A percentile compares a stretch with the other conserved stretches of the same genome.
These are phyloP conservation scores for Clonostachys byssicola DNA, from an alignment of 2,329 filamentous ascomycete species.

Conservation along the genomic window DNA sequence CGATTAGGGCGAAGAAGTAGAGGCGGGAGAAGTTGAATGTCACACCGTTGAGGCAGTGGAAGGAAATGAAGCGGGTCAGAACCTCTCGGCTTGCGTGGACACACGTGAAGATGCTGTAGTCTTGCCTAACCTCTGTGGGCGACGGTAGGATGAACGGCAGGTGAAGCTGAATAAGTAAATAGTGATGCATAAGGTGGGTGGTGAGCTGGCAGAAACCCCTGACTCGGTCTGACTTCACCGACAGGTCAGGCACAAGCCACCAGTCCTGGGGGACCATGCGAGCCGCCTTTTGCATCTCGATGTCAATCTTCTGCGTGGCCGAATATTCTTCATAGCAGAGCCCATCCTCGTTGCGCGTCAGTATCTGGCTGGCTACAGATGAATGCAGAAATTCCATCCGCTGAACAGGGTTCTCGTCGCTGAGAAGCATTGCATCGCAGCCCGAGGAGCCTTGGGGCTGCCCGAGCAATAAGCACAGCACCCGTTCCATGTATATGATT, in stretches of 20 bases:
- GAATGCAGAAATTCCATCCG: no score
- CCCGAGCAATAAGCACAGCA: no score
- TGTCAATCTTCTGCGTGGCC: no score
- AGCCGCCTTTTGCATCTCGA: no score
- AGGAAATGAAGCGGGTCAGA: conserved; percentile 35
- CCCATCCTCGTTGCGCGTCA: no score
- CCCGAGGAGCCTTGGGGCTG: no score
- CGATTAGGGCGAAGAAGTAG: conserved; percentile 42
- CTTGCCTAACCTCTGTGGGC: conserved; percentile 25
- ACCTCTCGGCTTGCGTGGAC: conserved; percentile 40
- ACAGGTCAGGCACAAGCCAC: conserved; percentile 31
- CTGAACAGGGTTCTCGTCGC: no score
- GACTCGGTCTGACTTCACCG: not conserved
- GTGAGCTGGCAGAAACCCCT: conserved; percentile 20
- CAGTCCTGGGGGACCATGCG: conserved; percentile 18
- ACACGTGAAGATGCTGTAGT: conserved; percentile 35
- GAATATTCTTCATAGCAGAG: no score
- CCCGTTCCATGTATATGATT: no score
- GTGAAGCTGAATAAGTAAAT: conserved; percentile 41
- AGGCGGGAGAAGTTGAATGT: conserved; percentile 34
- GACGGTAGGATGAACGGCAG: conserved; percentile 43
- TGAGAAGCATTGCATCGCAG: no score
- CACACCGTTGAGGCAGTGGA: conserved; percentile 31
- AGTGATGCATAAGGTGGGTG: conserved; percentile 40
- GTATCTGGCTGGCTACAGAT: no score